A percentile compares a stretch with the other conserved stretches of the same genome.
phyloP scores from a whole-genome alignment of 805 yeast genomes.

The Priceomyces melissophilus region DNA sequence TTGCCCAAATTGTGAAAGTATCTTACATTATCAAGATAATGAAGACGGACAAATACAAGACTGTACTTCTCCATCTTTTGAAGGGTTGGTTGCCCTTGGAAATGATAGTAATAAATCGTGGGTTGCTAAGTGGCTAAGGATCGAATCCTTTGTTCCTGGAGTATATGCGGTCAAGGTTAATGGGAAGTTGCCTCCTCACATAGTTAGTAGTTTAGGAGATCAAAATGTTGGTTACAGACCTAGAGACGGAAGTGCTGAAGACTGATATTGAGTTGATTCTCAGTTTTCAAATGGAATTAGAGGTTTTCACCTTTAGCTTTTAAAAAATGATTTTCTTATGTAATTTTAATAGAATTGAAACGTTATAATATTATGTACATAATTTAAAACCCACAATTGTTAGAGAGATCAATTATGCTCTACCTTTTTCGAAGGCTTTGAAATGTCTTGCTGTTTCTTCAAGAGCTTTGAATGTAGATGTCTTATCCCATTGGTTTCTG shows the following conservation, averaged over 20 bases:
- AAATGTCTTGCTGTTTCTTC: slow-evolving; percentile 16
- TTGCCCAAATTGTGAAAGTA: slow-evolving; percentile 94
- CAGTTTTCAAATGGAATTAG: too few relatives aligned
- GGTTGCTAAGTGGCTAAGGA: slow-evolving; percentile 96
- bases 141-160: slow-evolving; percentile 85
- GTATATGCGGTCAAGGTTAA: slow-evolving; percentile 90
- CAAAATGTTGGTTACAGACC: slow-evolving; percentile 88
- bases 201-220: slow-evolving; percentile 64
- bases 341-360: background rate
- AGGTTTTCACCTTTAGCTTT: too few relatives aligned
- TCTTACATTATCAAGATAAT: slow-evolving; percentile 68
- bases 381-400: background rate
- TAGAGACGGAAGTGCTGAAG: slow-evolving; percentile 85
- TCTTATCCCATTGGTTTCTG: slow-evolving; percentile 48
- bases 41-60: slow-evolving; percentile 85
- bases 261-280: too few relatives aligned
- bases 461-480: slow-evolving; percentile 32
- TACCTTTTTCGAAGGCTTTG: slow-evolving; percentile 1
- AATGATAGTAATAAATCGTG: slow-evolving; percentile 77
- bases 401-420: background rate
- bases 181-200: slow-evolving; percentile 88
- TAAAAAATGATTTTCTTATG: background rate
- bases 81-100: slow-evolving; percentile 89
- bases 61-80: slow-evolving; percentile 94
- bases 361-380: slow-evolving; percentile 1